Conservation (phyloP, 129 eudicot species). For the Flaveria brownii region DNA sequence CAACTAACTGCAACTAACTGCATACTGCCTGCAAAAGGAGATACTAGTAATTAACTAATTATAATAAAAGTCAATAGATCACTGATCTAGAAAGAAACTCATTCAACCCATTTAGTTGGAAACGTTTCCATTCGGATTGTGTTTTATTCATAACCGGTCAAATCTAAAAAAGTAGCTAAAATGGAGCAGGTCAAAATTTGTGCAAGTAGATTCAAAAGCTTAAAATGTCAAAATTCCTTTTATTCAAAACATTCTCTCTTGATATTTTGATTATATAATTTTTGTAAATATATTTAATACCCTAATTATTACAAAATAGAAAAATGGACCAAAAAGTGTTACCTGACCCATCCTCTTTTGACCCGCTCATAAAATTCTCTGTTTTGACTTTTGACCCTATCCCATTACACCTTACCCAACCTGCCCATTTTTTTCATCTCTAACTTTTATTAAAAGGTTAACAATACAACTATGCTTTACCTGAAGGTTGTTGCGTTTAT, state of each 20-base stretch:
- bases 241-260: not conserved
- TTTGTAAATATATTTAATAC: too few relatives aligned
- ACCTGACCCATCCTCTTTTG: too few relatives aligned
- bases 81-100: conserved; percentile 1
- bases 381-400: not conserved
- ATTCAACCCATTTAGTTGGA: not conserved
- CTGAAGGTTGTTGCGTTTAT: conserved; percentile 21
- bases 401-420: not conserved
- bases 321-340: not conserved
- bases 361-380: too few relatives aligned
- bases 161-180: not conserved
- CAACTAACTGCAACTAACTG: too few relatives aligned
- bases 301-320: not conserved
- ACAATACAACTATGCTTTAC: conserved; percentile 11
- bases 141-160: not conserved
- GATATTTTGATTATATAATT: not conserved
- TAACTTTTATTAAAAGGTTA: not conserved
- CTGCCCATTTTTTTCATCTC: not conserved
- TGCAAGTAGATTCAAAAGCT: not conserved
- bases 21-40: not conserved
- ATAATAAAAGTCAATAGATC: not conserved
- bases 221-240: not conserved
- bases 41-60: not conserved
- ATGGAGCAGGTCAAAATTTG: not conserved
- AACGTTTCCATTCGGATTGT: not conserved